These are phyloP conservation scores for Lathyrus oleraceus DNA, from an alignment of 306 rosid species.

Conservation along the genomic window DNA sequence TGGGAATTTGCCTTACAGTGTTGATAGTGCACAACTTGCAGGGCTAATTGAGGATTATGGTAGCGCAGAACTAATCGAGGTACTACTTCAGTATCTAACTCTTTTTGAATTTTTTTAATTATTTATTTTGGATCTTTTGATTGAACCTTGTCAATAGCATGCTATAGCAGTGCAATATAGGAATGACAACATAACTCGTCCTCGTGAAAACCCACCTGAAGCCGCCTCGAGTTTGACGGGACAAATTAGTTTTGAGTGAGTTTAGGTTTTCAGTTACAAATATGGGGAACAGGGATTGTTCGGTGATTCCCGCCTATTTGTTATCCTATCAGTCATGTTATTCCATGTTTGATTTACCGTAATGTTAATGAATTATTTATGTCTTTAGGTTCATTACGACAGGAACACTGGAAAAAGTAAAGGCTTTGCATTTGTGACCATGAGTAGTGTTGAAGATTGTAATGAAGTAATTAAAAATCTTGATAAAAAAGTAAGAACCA, in stretches of 20 bases:
- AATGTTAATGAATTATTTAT: conserved; percentile 14
- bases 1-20: conserved; percentile 93
- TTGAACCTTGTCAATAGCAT: no score
- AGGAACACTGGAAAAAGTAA: conserved; percentile 77
- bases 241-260: no score
- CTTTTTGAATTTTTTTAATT: no score
- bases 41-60: conserved; percentile 75
- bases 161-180: no score
- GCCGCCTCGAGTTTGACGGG: no score
- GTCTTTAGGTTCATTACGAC: conserved; percentile 73
- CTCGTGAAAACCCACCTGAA: no score
- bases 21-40: conserved; percentile 93
- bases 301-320: no score
- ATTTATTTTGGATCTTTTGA: no score
- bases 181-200: no score
- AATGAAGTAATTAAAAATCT: conserved; percentile 67
- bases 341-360: neutral
- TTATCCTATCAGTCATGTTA: conserved; percentile 5
- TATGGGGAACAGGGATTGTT: no score
- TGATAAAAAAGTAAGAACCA: conserved; percentile 74
- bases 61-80: conserved; percentile 91
- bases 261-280: no score
- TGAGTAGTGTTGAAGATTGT: conserved; percentile 82
- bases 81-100: no score
- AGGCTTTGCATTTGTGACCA: conserved; percentile 97